Conservation (phyloP, 768 basidiomycete genomes). For the Rhodosporidiobolus odoratus region DNA sequence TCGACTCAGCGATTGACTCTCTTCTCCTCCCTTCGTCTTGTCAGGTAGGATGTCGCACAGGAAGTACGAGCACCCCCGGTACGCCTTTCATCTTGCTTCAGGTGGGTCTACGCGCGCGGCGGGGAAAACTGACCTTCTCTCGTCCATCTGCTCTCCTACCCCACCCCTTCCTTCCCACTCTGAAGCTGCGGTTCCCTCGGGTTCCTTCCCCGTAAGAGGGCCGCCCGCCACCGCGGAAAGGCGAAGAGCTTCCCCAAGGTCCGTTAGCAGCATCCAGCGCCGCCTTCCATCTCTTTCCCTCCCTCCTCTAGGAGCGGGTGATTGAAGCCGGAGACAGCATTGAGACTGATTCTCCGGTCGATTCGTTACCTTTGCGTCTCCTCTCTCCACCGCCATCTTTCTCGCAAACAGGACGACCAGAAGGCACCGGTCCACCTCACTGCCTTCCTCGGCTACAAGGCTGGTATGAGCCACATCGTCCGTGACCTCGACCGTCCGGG, state of each 20-base stretch:
- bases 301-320: slow-evolving; percentile 18
- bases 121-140: background rate
- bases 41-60: slow-evolving; percentile 38
- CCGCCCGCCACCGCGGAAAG: slow-evolving; percentile 95
- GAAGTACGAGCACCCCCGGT: slow-evolving; percentile 42
- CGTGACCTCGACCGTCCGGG: slow-evolving; percentile 99
- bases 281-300: background rate
- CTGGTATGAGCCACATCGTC: slow-evolving; percentile 99
- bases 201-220: slow-evolving; percentile 92
- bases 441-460: slow-evolving; percentile 98
- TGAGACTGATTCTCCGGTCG: slow-evolving; percentile 3
- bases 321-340: background rate
- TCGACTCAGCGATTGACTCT: background rate
- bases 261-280: slow-evolving; percentile 42
- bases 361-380: background rate
- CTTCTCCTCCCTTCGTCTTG: background rate
- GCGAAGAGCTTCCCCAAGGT: slow-evolving; percentile 99
- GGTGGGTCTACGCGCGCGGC: background rate
- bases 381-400: background rate
- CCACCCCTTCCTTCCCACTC: background rate
- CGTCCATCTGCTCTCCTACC: background rate
- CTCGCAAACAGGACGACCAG: slow-evolving; percentile 75
- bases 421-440: slow-evolving; percentile 99
- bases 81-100: background rate
- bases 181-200: slow-evolving; percentile 71